Percentiles rank a stretch among this genome's conserved stretches.
phyloP scores from a whole-genome alignment of 345 rosid genomes.

The Bruguiera sexangula region DNA sequence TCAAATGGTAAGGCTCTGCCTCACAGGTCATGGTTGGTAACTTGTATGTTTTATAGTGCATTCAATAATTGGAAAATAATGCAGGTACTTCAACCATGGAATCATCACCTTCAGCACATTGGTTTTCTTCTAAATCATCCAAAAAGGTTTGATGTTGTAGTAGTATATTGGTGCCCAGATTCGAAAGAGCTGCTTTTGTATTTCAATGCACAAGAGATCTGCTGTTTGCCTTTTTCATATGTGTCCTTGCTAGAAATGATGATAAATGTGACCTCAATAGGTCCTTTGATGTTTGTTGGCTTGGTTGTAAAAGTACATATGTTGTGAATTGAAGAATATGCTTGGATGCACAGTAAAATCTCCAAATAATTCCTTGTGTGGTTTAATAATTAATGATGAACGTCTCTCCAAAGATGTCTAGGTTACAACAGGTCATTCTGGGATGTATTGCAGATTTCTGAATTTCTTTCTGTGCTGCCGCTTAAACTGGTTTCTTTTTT shows the following conservation, averaged over 20 bases:
- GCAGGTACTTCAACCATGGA: slow-evolving; percentile 53
- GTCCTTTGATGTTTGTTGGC: no score
- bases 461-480: no score
- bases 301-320: no score
- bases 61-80: slow-evolving; percentile 14
- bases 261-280: background rate
- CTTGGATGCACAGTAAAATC: no score
- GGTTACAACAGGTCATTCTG: no score
- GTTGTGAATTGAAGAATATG: no score
- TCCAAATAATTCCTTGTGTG: no score
- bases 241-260: background rate
- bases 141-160: slow-evolving; percentile 57
- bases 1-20: slow-evolving; percentile 45
- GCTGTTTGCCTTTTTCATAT: slow-evolving; percentile 1
- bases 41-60: background rate
- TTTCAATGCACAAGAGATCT: background rate
- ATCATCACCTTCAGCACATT: slow-evolving; percentile 49
- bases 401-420: no score
- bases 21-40: background rate
- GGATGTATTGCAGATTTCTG: no score
- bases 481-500: no score
- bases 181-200: background rate
- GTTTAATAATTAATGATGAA: no score
- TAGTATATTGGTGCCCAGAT: background rate
- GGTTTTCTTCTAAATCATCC: slow-evolving; percentile 85